Evolutionary conservation across 2,329 filamentous ascomycete species (phyloP), one percentile per base, ranked within the genome.

Genomic region (Diaporthe ilicicola): DNA sequence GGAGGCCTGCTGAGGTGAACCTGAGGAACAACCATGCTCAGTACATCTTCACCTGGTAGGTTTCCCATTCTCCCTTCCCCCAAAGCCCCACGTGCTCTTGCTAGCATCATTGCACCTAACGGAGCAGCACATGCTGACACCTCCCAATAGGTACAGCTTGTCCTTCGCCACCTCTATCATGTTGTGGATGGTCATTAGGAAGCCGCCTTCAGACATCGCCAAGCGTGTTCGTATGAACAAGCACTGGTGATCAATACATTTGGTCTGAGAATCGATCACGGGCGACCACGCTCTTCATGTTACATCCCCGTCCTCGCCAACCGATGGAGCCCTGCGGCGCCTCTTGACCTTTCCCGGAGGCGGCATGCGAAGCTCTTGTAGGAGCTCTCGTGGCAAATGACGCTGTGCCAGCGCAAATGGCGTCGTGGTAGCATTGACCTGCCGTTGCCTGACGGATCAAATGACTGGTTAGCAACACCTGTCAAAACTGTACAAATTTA

Each of bases 31-130:
- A 97, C 82, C 96, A 99, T 82, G 91, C 94, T 74, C 96, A 98
- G 85, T 99, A 99, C 82, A 99, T 99, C 76, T 96, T 98, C 81
- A 99, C 96, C 75, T 99, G 96, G 96, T 98, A 89, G 78, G 91
- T 82, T 50, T 46, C 42, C 22, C 29, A 39, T 15, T 34, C 17
- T 12, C 32, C n/a, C 24, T 17, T 5, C 19, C 17, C 12, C 46
- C 37, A 13, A 27, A 0, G 10, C 13, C 42, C 37, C 29, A 67
- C 72, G 32, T 46, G 50, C 46, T 51, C 17, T 66, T 22, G 24
- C 42, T 39, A 10, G 19, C 29, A 19, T 42, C 46, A 51, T 53
- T 17, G 10, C 59, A 53, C 34, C 68, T 42, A 59, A 19, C 19
- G 17, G 50, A 53, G 62, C 29, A 42, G 17, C 19, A 51, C 42